Base-by-base conservation (phyloP, 2,329 filamentous ascomycete genomes). In the Monilinia polystroma region DNA sequence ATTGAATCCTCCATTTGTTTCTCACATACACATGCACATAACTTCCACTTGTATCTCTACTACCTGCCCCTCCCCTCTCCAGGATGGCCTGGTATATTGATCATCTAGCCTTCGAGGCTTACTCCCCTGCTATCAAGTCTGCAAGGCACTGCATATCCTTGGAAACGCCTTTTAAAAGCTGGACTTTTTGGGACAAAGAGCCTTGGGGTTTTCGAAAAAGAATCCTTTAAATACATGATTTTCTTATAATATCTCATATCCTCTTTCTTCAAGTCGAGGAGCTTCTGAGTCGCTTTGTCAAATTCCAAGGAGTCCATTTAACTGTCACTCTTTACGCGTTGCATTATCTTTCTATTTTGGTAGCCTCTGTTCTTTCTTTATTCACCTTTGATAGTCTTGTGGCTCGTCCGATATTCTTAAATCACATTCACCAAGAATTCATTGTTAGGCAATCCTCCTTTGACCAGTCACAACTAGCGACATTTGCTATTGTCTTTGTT, bases 251-350 rank as follows among this genome's bases (percentile, higher is more conserved):
- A 65, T 65, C 63, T 65, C 63, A 49, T 43, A 29, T 38, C 43
- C 63, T 29, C 56, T 18, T 23, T 20, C 58, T 43, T 53, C 32
- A 43, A 45, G 45, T 63, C 43, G 47, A 54, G 45, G 53, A 62
- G 56, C 47, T 45, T 62, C 26, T 35, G 18, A 32, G 52, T 66
- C 53, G 47, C 47, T 64, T 38, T 59, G 53, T 58, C 52, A 58
- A 57, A 5, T 38, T 55, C 29, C 5, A 38, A 59, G n/a, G 4
- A 20, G 51, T 64, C 52, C 14, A 10, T 32, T 52, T 58, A 43
- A 38, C 71, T 72, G 74, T 77, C 77, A 66, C 70, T 78, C 76
- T 70, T 78, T 77, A 74, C 68, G 71, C 72, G 71, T 68, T 71
- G 43, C 20, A 18, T 67, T 57, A 65, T 45, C 18, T 45, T 71